Conservation (phyloP, 2,329 filamentous ascomycete genomes). For the Aspergillus uvarum region DNA sequence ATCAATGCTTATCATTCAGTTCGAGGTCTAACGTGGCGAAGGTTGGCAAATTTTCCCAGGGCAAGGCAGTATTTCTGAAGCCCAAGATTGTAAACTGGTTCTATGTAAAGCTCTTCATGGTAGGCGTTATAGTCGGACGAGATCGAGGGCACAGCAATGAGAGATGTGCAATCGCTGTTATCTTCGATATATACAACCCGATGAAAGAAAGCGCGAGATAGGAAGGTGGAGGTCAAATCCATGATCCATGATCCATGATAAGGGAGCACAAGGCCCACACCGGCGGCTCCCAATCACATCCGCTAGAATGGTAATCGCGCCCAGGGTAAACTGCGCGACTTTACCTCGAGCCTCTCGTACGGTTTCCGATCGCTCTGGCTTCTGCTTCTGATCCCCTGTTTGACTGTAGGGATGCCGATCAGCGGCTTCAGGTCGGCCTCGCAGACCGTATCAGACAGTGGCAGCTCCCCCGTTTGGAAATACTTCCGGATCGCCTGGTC, state of each 20-base stretch:
- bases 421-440: conserved; percentile 38
- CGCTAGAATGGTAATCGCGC: conserved; percentile 11
- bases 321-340: conserved; percentile 10
- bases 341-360: conserved; percentile 20
- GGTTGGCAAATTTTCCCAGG: too few relatives aligned
- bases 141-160: too few relatives aligned
- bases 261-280: not conserved
- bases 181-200: not conserved
- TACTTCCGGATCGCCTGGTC: conserved; percentile 39
- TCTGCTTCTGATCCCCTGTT: conserved; percentile 3
- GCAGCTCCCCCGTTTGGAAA: conserved; percentile 44
- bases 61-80: too few relatives aligned
- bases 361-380: conserved; percentile 14
- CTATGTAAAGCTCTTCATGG: too few relatives aligned
- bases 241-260: not conserved
- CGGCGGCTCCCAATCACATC: not conserved
- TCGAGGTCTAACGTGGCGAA: too few relatives aligned
- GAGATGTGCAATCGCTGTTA: too few relatives aligned
- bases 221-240: not conserved
- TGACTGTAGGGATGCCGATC: conserved; percentile 18
- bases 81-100: too few relatives aligned
- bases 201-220: too few relatives aligned
- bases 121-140: too few relatives aligned
- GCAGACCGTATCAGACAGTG: conserved; percentile 37
- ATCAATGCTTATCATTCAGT: too few relatives aligned